Percentiles rank a stretch among this genome's conserved stretches.
phyloP scores from a whole-genome alignment of 2,329 filamentous ascomycete species.

The Cordyceps cicadae region DNA sequence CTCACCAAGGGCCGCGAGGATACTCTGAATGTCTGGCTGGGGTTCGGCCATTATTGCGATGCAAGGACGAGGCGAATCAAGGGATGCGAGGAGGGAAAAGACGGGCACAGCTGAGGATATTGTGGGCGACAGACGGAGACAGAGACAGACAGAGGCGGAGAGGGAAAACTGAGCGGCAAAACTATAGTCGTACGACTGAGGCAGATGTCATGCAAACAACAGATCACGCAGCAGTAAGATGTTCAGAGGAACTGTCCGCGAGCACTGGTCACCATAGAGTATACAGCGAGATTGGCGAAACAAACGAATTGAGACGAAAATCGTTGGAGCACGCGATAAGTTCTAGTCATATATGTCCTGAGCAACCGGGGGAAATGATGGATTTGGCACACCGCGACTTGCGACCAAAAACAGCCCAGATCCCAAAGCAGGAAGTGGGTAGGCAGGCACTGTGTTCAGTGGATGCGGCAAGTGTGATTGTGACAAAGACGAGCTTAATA shows the following conservation, averaged over 20 bases:
- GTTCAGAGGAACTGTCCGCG: neutral
- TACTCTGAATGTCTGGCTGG: constrained; percentile 36
- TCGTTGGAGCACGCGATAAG: constrained; percentile 3
- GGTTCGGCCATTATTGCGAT: constrained; percentile 21
- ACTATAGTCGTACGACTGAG: neutral
- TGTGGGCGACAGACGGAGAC: neutral
- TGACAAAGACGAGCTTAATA: too few species aligned
- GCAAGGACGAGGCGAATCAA: neutral
- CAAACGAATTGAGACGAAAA: neutral
- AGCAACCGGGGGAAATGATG: neutral
- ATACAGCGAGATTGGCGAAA: constrained; percentile 1
- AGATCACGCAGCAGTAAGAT: constrained; percentile 1
- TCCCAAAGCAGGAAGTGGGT: too few species aligned
- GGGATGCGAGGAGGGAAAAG: neutral
- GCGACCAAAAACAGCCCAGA: neutral
- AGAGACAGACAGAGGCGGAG: neutral
- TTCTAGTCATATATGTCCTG: constrained; percentile 7
- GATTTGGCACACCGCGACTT: neutral
- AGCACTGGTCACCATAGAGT: constrained; percentile 4
- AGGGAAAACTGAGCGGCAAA: neutral
- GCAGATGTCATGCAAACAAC: constrained; percentile 4
- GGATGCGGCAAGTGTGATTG: neutral
- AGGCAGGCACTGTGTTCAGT: too few species aligned
- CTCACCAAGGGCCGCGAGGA: constrained; percentile 42
- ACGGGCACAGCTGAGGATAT: neutral